Evolutionary conservation across 257 asterid species (phyloP).

Genomic region (Haberlea rhodopensis): DNA sequence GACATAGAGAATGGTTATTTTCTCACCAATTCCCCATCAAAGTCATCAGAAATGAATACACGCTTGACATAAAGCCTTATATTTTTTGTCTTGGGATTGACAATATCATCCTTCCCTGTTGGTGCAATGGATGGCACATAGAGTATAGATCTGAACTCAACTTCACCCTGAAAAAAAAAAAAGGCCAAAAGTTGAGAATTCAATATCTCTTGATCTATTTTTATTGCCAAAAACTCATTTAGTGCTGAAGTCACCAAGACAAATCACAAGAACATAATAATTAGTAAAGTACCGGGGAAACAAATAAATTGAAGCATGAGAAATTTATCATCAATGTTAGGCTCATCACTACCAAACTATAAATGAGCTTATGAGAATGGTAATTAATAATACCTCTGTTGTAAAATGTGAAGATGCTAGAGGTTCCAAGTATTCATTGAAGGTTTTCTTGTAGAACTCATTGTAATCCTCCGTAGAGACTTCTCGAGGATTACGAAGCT

Average conservation of each 20-base stretch:
- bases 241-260: not conserved
- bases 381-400: conserved; percentile 77
- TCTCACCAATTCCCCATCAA: conserved; percentile 98
- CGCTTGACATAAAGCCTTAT: conserved; percentile 91
- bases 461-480: conserved; percentile 87
- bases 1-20: not conserved
- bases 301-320: not conserved
- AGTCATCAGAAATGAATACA: conserved; percentile 95
- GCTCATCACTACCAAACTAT: not conserved
- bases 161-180: conserved; percentile 77
- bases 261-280: conserved; percentile 7
- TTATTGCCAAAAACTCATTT: conserved; percentile 1
- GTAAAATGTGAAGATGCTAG: conserved; percentile 97
- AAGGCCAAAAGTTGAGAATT: conserved; percentile 17
- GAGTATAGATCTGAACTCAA: conserved; percentile 85
- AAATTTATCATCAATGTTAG: conserved; percentile 1
- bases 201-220: conserved; percentile 9
- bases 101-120: conserved; percentile 73
- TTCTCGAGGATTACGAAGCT: conserved; percentile 95
- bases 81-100: conserved; percentile 86
- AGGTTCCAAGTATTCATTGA: conserved; percentile 89
- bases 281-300: conserved; percentile 7
- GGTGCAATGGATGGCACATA: conserved; percentile 84
- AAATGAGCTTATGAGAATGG: not conserved
- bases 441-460: conserved; percentile 85